Evolutionary conservation across 2,329 filamentous ascomycete species (phyloP).

Genomic region (Cladosporium sp.): DNA sequence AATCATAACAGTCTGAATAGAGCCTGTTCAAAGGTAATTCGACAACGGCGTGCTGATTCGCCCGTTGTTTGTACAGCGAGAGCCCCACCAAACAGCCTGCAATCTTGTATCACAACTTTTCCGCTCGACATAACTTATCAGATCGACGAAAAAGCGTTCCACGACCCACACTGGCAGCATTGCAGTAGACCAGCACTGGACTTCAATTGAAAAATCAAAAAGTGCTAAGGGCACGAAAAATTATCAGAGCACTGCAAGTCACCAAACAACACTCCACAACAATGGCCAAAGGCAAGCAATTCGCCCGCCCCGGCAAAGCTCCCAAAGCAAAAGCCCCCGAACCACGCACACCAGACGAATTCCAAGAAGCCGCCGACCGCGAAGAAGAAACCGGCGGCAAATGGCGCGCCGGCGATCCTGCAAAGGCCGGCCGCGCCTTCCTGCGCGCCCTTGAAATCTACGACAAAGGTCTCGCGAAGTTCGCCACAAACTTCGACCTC

Average conservation of each 20-base stretch:
- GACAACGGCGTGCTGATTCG: not conserved
- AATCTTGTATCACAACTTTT: constrained; percentile 7
- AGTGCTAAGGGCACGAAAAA: no score
- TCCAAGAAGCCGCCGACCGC: constrained; percentile 65
- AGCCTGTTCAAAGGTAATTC: not conserved
- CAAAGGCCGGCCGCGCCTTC: constrained; percentile 63
- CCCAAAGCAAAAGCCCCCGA: constrained; percentile 40
- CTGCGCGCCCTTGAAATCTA: constrained; percentile 67
- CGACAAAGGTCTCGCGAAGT: constrained; percentile 60
- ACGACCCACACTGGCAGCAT: not conserved
- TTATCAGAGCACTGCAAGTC: not conserved
- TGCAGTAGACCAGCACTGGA: not conserved
- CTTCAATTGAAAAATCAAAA: not conserved
- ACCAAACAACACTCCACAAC: not conserved
- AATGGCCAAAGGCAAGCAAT: constrained; percentile 36
- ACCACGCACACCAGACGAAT: constrained; percentile 66
- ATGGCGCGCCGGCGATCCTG: constrained; percentile 70
- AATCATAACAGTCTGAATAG: not conserved
- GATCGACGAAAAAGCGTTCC: not conserved
- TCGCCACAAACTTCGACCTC: constrained; percentile 65
- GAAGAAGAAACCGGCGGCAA: constrained; percentile 72
- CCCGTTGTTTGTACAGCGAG: not conserved
- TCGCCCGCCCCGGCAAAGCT: constrained; percentile 33
- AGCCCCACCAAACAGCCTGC: not conserved
- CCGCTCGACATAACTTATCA: not conserved